Evolutionary conservation across 495 filamentous ascomycete species (phyloP).

Genomic region (Trichoderma reesei): DNA sequence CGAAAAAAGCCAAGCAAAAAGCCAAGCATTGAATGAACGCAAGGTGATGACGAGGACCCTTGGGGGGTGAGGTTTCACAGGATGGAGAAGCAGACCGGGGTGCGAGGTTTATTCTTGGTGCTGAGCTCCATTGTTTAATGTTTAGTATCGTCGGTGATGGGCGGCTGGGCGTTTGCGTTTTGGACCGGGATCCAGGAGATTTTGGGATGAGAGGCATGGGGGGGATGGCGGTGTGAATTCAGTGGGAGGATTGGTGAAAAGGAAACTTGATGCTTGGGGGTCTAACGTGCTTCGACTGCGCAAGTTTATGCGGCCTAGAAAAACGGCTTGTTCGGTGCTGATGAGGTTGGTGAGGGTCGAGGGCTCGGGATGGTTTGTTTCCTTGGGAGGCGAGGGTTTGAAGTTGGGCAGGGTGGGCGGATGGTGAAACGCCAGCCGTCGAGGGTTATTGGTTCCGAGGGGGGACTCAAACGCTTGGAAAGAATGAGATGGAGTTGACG

Average conservation of each 20-base stretch:
- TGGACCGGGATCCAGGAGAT: too few species aligned
- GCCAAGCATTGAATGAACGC: conserved; percentile 9
- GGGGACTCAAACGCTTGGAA: too few species aligned
- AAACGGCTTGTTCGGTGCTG: neutral
- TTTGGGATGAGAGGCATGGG: too few species aligned
- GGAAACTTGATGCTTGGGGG: neutral
- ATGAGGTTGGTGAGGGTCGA: too few species aligned
- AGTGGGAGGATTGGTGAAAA: neutral
- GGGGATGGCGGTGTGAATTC: neutral
- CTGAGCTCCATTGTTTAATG: too few species aligned
- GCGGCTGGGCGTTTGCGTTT: too few species aligned
- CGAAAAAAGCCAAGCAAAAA: conserved; percentile 8
- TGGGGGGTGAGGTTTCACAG: neutral
- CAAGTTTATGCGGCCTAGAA: neutral
- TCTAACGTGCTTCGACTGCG: too few species aligned
- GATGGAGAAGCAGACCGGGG: neutral
- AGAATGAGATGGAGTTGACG: neutral
- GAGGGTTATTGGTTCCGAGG: neutral
- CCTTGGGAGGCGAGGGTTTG: neutral
- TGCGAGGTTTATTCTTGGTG: neutral
- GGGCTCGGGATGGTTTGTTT: too few species aligned
- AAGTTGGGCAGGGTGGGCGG: neutral
- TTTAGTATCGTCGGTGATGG: too few species aligned
- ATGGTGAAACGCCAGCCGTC: conserved; percentile 2
- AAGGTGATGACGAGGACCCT: neutral